These are phyloP conservation scores for Gracilaria domingensis DNA, from an alignment of 23 red algal species.

Conservation along the genomic window DNA sequence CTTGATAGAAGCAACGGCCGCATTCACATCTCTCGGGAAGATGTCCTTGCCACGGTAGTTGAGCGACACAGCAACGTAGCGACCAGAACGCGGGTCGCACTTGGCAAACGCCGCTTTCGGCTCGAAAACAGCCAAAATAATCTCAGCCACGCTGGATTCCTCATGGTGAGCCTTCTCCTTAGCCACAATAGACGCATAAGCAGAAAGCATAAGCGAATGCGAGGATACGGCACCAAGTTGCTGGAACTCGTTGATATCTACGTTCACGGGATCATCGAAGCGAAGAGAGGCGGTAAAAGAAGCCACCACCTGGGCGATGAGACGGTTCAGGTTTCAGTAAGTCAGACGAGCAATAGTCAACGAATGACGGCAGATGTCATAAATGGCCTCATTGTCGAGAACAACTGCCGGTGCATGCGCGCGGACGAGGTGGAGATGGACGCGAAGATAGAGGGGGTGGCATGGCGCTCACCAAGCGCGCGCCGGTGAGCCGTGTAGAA, in stretches of 20 bases:
- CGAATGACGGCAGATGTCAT: constrained; percentile 95
- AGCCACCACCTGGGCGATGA: constrained; percentile 98
- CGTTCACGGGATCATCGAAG: constrained; percentile 97
- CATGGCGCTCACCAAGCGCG: too few species aligned
- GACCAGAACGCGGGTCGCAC: constrained; percentile 94
- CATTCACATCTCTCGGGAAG: constrained; percentile 95
- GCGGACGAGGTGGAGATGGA: too few species aligned
- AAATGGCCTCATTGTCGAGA: constrained; percentile 99
- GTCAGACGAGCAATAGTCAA: constrained; percentile 92
- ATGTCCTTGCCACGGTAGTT: constrained; percentile 98
- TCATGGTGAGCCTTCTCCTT: constrained; percentile 98
- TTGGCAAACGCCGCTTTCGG: constrained; percentile 97
- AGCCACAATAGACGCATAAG: constrained; percentile 94
- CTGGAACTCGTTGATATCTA: constrained; percentile 99
- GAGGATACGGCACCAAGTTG: constrained; percentile 98
- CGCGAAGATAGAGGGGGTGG: too few species aligned
- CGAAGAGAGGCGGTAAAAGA: constrained; percentile 99
- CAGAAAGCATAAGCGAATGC: constrained; percentile 99
- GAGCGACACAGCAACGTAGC: constrained; percentile 96
- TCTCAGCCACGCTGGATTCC: constrained; percentile 89
- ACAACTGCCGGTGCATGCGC: too few species aligned
- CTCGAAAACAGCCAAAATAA: constrained; percentile 95
- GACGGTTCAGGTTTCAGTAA: constrained; percentile 95
- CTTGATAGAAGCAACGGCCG: constrained; percentile 96
- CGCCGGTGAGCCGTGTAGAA: too few species aligned